Base-by-base conservation (phyloP, 768 basidiomycete species). In the Phanerochaete carnosa region DNA sequence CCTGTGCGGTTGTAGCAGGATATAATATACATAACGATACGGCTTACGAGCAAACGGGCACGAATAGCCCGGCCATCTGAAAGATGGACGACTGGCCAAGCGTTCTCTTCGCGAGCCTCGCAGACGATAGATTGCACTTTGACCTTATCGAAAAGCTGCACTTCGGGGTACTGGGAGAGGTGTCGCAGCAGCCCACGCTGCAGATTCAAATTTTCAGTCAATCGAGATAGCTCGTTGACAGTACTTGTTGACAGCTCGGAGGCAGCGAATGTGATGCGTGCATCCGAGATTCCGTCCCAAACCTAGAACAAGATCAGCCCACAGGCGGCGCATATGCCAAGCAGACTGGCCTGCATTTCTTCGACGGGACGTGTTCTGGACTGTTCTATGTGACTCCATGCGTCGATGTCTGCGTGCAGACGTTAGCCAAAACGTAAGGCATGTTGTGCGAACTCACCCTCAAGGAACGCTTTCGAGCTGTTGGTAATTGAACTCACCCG, bases 151-250 rank as follows among this genome's bases (percentile, higher is more conserved):
- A 89, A 66, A 5, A 98, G 65, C 50, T 86, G 76, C 1, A 96
- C 77, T 15, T 78, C 71, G 0, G 80, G 78, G n/a, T 78, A 65
- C 4, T 71, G 68, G 9, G 78, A 76, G 11, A 97, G 79, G 66
- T 84, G 83, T 1, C 79, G 79, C 15, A 98, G 80, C 33, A 95
- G 83, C 1, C 84, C 94, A 1, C 89, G 84, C 74, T 98, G 97
- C 1, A 99, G 79, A 69, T 98, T 98, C 47, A 94, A 77, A 68
- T 95, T 98, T 74, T 99, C 97, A 0, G 89, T 94, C 68, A 98
- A 76, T 25, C 85, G 86, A 16, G 94, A 87, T 89, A 98, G 93
- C 72, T 79, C 78, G 29, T 62, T 61, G 6, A 68, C 70, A 25
- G 72, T 68, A 1, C 60, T 32, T 56, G 73, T 61, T 22, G 72